Evolutionary conservation across 768 basidiomycete genomes (phyloP).

Genomic region (Calocera cornea): DNA sequence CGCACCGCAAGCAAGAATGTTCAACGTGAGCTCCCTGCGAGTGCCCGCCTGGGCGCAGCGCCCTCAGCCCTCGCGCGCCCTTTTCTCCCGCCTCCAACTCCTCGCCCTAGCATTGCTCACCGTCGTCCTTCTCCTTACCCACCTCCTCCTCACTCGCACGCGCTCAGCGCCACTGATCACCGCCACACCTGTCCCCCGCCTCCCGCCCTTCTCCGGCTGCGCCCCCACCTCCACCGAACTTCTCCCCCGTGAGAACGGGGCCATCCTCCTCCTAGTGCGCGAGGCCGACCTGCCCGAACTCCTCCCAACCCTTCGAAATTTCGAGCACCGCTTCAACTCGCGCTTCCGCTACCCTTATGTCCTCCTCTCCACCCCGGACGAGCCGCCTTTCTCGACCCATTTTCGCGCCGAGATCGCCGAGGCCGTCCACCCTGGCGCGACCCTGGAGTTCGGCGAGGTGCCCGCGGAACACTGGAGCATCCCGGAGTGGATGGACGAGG

Average conservation of each 20-base stretch:
- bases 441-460: background rate
- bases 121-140: background rate
- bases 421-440: slow-evolving; percentile 3
- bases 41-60: background rate
- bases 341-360: slow-evolving; percentile 13
- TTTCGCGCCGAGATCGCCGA: background rate
- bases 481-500: slow-evolving; percentile 7
- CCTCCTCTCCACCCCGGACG: slow-evolving; percentile 12
- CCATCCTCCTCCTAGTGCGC: slow-evolving; percentile 15
- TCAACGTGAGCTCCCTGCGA: background rate
- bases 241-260: slow-evolving; percentile 9
- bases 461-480: slow-evolving; percentile 10
- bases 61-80: background rate
- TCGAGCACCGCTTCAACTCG: slow-evolving; percentile 14
- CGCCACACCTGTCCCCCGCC: background rate
- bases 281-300: slow-evolving; percentile 12
- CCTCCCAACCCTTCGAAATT: slow-evolving; percentile 14
- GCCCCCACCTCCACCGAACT: background rate
- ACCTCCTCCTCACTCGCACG: background rate
- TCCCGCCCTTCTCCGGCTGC: slow-evolving; percentile 12
- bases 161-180: background rate
- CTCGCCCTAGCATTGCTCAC: background rate
- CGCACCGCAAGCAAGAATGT: background rate
- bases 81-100: background rate
- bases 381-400: background rate